A percentile compares a stretch with the other conserved stretches of the same genome.
Evolutionary conservation across 208 protist species (phyloP).

Genomic region (Herpetomonas samuelpessoai): DNA sequence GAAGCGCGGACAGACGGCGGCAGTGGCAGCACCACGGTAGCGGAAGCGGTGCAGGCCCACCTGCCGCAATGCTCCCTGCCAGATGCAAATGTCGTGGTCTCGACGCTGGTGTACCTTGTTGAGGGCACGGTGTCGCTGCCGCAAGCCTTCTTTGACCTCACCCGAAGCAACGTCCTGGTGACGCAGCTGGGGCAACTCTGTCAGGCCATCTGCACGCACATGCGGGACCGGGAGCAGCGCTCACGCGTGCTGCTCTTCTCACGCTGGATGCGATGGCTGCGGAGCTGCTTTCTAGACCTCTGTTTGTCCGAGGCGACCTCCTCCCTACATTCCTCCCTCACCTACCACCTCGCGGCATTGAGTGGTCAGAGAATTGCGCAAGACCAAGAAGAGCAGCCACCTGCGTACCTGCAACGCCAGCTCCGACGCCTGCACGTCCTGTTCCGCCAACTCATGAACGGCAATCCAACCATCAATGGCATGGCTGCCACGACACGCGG

Average conservation of each 20-base stretch:
- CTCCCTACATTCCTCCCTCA: background rate
- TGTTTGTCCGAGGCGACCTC: background rate
- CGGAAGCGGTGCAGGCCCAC: background rate
- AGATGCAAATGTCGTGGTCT: background rate
- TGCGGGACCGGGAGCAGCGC: conserved; percentile 4
- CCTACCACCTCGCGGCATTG: too few relatives aligned
- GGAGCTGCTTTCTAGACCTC: background rate
- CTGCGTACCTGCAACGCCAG: background rate
- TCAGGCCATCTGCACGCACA: conserved; percentile 10
- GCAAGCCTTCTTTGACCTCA: conserved; percentile 9
- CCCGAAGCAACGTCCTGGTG: conserved; percentile 1
- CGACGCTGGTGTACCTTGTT: conserved; percentile 6
- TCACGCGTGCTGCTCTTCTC: conserved; percentile 8
- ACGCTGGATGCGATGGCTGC: conserved; percentile 6
- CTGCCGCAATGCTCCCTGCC: conserved; percentile 4
- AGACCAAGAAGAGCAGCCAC: background rate
- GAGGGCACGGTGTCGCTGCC: conserved; percentile 1
- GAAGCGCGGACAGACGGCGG: too few relatives aligned
- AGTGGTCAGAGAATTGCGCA: too few relatives aligned
- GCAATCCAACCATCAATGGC: background rate
- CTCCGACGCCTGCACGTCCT: background rate
- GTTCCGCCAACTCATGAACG: background rate
- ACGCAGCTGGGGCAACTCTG: conserved; percentile 5
- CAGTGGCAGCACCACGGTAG: background rate
- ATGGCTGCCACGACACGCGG: background rate